phyloP scores from a whole-genome alignment of 2,329 filamentous ascomycete genomes.

The Sporothrix pallida region DNA sequence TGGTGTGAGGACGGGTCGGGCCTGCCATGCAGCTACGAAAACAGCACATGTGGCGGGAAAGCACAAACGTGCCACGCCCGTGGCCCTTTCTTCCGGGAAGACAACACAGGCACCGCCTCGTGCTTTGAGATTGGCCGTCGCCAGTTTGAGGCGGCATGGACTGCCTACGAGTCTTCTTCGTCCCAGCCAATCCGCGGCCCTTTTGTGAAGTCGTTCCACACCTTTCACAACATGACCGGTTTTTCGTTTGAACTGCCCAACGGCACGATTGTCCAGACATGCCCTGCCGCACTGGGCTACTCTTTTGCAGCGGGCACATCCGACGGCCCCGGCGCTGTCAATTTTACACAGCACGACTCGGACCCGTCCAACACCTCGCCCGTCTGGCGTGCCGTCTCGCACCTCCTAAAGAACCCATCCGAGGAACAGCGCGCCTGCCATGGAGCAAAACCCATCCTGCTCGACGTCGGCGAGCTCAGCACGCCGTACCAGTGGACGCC shows the following conservation, averaged over 20 bases:
- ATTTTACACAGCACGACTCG: constrained; percentile 87
- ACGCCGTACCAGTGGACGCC: constrained; percentile 85
- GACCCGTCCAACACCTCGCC: constrained; percentile 70
- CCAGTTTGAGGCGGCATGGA: constrained; percentile 64
- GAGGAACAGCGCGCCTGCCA: constrained; percentile 77
- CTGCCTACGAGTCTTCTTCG: constrained; percentile 58
- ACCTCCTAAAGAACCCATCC: constrained; percentile 72
- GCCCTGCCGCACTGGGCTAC: constrained; percentile 84
- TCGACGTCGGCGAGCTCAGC: constrained; percentile 84
- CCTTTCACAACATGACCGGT: constrained; percentile 77
- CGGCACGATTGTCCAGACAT: constrained; percentile 73
- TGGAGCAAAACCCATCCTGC: constrained; percentile 78
- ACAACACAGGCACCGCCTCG: constrained; percentile 75
- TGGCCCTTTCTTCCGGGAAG: constrained; percentile 68
- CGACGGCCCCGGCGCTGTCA: constrained; percentile 85
- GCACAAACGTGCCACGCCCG: constrained; percentile 72
- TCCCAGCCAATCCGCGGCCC: constrained; percentile 64
- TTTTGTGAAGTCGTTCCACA: constrained; percentile 78
- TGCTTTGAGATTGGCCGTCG: constrained; percentile 75
- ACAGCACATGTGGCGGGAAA: constrained; percentile 78
- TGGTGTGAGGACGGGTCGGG: constrained; percentile 86
- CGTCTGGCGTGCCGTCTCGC: constrained; percentile 78
- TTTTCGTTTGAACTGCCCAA: constrained; percentile 76
- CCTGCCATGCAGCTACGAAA: constrained; percentile 70
- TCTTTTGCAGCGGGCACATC: constrained; percentile 90